Conservation (phyloP, 768 basidiomycete species). For the Leucogyrophana mollusca region DNA sequence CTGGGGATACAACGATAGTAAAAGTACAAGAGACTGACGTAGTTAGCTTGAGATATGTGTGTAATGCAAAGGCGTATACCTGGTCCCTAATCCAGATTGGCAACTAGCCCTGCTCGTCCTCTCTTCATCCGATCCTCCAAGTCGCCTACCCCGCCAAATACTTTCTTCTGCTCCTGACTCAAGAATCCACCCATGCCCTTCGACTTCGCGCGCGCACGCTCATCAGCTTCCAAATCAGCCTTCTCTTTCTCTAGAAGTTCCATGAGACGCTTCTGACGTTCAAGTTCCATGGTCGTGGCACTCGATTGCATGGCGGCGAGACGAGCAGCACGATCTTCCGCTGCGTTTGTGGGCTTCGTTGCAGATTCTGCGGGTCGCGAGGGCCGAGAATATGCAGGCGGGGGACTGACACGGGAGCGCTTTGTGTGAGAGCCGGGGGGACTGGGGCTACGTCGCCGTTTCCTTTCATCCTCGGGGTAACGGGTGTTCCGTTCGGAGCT, state of each 20-base stretch:
- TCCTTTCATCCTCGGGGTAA: constrained; percentile 34
- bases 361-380: constrained; percentile 7
- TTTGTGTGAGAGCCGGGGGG: constrained; percentile 34
- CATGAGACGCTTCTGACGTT: constrained; percentile 72
- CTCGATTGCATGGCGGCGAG: constrained; percentile 85
- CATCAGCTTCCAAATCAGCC: constrained; percentile 72
- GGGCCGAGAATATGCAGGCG: constrained; percentile 22
- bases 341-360: constrained; percentile 18
- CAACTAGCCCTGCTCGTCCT: constrained; percentile 69
- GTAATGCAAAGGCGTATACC: background rate
- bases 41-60: constrained; percentile 3
- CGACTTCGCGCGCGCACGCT: constrained; percentile 61
- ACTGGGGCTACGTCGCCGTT: constrained; percentile 38
- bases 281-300: constrained; percentile 62
- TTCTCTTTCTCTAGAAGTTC: constrained; percentile 74
- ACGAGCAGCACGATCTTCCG: constrained; percentile 73
- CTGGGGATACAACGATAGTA: constrained; percentile 4
- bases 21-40: background rate
- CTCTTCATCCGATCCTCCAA: constrained; percentile 77
- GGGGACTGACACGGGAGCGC: constrained; percentile 49
- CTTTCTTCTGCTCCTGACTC: constrained; percentile 79
- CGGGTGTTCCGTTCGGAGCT: constrained; percentile 21
- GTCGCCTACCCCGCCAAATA: constrained; percentile 76
- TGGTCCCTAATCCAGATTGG: constrained; percentile 52
- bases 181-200: constrained; percentile 83